These are phyloP conservation scores for Dendrobium officinale DNA, from an alignment of 106 monocot genomes.

Conservation along the genomic window DNA sequence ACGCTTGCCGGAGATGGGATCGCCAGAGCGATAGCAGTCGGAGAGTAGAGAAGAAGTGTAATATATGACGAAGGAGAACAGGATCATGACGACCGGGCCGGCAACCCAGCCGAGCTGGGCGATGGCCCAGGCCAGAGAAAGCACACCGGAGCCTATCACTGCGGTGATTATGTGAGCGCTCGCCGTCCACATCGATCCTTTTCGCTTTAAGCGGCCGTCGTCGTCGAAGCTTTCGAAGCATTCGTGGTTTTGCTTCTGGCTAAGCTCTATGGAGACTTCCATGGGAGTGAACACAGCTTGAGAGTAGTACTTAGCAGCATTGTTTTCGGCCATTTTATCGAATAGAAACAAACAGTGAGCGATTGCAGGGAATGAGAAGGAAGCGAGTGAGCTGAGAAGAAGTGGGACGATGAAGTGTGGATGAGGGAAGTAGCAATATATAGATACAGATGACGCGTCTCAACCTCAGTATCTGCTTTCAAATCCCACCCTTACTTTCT, in stretches of 20 bases:
- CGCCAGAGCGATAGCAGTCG: conserved; percentile 53
- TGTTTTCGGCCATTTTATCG: not conserved
- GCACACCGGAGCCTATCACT: conserved; percentile 62
- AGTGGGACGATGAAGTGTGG: not conserved
- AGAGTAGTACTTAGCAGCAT: not conserved
- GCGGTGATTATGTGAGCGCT: conserved; percentile 70
- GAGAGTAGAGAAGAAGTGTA: conserved; percentile 61
- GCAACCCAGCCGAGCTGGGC: conserved; percentile 12
- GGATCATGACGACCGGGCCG: conserved; percentile 45
- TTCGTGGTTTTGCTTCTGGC: conserved; percentile 11
- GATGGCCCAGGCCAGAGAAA: conserved; percentile 7
- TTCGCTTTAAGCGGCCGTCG: conserved; percentile 38
- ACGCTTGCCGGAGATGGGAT: conserved; percentile 47
- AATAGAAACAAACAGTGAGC: not conserved
- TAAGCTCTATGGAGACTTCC: conserved; percentile 20
- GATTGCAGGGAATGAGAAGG: not conserved
- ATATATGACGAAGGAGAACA: conserved; percentile 49
- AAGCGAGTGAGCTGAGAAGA: not conserved
- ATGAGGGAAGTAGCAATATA: no score
- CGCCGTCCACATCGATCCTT: conserved; percentile 32
- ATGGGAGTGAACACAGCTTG: conserved; percentile 1
- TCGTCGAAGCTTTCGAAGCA: conserved; percentile 32
- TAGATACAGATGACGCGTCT: no score
- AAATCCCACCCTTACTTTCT: no score
- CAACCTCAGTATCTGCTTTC: no score